A percentile compares a stretch with the other conserved stretches of the same genome.
Conservation (phyloP, 1,139 yeast genomes). For the Casaregolazyma suthepensis region DNA sequence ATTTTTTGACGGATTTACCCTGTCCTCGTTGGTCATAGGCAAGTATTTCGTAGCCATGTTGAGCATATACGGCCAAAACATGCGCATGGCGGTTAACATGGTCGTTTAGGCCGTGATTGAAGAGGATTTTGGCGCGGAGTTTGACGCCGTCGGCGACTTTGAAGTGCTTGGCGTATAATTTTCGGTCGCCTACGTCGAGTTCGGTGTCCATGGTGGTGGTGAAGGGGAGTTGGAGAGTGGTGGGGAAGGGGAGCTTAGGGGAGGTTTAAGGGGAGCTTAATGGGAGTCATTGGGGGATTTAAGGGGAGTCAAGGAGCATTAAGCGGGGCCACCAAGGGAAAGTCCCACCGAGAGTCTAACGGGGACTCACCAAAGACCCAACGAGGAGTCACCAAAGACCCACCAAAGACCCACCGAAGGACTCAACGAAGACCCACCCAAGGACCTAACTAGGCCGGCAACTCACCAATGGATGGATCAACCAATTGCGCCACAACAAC, state of each 20-base stretch:
- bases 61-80: conserved; percentile 52
- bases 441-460: too few species aligned
- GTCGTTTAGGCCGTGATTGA: conserved; percentile 72
- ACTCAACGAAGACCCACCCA: too few species aligned
- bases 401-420: too few species aligned
- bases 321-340: too few species aligned
- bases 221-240: background rate
- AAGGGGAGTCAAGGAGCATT: too few species aligned
- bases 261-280: too few species aligned
- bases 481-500: too few species aligned
- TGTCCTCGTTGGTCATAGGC: conserved; percentile 87
- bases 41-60: conserved; percentile 64
- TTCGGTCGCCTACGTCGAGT: conserved; percentile 7
- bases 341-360: too few species aligned
- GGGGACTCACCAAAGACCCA: too few species aligned
- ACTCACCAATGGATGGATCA: too few species aligned
- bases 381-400: too few species aligned
- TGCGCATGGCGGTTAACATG: conserved; percentile 43
- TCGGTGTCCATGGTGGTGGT: conserved; percentile 4
- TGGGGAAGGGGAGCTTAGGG: background rate
- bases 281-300: too few species aligned
- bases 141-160: conserved; percentile 13
- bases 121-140: conserved; percentile 52
- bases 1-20: conserved; percentile 58
- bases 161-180: conserved; percentile 5